Evolutionary conservation across 768 basidiomycete species (phyloP).

Genomic region (Auricularia heimuer): DNA sequence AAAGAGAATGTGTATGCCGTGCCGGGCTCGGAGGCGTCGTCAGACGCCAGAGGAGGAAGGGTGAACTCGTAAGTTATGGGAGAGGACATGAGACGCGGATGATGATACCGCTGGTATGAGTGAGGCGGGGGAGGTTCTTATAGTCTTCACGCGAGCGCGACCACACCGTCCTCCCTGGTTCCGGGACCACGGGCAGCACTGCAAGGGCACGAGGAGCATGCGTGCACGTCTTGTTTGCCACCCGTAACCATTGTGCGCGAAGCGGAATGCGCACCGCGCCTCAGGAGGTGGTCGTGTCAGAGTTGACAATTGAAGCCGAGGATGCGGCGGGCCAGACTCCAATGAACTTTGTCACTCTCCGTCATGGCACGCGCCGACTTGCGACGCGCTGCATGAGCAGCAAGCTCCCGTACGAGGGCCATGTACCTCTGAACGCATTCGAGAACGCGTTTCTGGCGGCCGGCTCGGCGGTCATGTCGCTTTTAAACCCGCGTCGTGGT

Average conservation of each 20-base stretch:
- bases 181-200: too few relatives aligned
- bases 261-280: neutral
- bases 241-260: neutral
- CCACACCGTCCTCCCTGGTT: too few relatives aligned
- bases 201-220: too few relatives aligned
- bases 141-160: too few relatives aligned
- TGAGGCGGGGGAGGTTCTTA: too few relatives aligned
- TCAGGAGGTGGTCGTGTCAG: neutral
- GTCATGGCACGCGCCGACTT: neutral
- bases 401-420: conserved; percentile 57
- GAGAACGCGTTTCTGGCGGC: conserved; percentile 79
- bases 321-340: too few relatives aligned
- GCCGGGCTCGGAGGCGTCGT: conserved; percentile 1
- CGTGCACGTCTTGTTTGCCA: neutral
- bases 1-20: conserved; percentile 15
- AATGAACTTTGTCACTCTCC: neutral
- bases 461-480: conserved; percentile 76
- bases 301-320: neutral
- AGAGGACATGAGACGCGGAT: too few relatives aligned
- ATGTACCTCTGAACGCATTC: conserved; percentile 71
- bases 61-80: too few relatives aligned
- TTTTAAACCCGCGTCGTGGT: conserved; percentile 72
- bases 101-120: too few relatives aligned
- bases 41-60: neutral
- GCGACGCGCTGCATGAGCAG: neutral